Base-by-base conservation (phyloP, 495 filamentous ascomycete genomes). In the Chaetomium cochliodes region DNA sequence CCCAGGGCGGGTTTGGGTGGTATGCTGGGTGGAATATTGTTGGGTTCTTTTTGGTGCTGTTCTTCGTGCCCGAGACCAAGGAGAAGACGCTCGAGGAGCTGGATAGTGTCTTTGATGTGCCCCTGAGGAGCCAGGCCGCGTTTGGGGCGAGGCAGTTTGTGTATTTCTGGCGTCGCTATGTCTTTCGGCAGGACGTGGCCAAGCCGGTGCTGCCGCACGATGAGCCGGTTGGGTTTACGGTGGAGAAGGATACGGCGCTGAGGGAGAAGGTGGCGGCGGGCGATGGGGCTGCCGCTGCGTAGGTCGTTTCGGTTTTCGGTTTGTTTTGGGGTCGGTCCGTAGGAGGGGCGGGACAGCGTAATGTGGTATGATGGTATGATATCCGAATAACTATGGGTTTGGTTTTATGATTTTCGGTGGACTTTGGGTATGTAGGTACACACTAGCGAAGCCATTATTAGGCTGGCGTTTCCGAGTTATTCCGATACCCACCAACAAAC, bases 71-170 rank as follows among this genome's bases (percentile, higher is more conserved):
- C 8, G 87, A 89, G 77, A 89, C 87, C 12, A 89, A 89, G 78
- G 82, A 87, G 77, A 80, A 81, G 25, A 86, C 84, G 7, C 78
- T 88, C 18, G 90, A 94, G 74, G 91, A 94, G 72, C 79, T 94
- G 41, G 90, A 93, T 76, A 90, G 92, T 72, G 85, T 96, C 61
- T 96, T 91, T 64, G 88, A 85, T 11, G 88, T 92, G 8, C 87
- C 87, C 0, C 88, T 84, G 37, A 70, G 81, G 44, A 80, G 80
- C 33, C 88, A 90, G 71, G 84, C 83, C 70, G 65, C 67, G 33
- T 90, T 91, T 70, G 88, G 93, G 74, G 44, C 84, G 37, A 81
- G 71, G 63, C 80, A 85, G 65, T 84, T 78, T 4, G 76, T 90
- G 0, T 93, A 82, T 77, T 92, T 85, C 81, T 73, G 90, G 73